These are phyloP conservation scores for Gastrodia elata DNA, from an alignment of 106 monocot species.

Conservation along the genomic window DNA sequence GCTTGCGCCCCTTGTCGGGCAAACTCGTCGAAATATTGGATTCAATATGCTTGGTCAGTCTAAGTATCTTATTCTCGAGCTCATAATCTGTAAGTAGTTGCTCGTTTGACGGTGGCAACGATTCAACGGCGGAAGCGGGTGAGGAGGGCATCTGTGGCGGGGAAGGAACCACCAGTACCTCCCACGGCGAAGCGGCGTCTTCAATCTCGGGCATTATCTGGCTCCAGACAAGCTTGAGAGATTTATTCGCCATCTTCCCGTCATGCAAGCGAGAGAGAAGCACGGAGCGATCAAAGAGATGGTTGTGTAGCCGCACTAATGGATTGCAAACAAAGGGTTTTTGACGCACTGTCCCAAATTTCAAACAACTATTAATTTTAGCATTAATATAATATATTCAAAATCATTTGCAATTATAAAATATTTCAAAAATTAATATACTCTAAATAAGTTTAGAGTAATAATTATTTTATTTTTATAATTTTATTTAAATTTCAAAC, in stretches of 20 bases:
- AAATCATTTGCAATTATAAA: no score
- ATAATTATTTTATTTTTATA: no score
- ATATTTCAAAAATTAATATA: no score
- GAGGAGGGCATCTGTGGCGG: background rate
- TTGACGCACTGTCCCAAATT: no score
- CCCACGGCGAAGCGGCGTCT: background rate
- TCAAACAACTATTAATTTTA: no score
- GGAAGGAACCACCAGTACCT: background rate
- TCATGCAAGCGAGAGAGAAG: background rate
- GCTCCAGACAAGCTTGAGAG: conserved; percentile 9
- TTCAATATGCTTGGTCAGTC: background rate
- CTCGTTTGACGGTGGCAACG: background rate
- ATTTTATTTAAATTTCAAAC: no score
- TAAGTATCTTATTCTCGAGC: conserved; percentile 16
- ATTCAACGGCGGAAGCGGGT: background rate
- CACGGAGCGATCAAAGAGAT: no score
- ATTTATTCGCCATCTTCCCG: background rate
- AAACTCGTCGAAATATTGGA: background rate
- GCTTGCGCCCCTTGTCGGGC: conserved; percentile 15
- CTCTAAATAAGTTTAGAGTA: no score
- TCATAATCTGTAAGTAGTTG: conserved; percentile 5
- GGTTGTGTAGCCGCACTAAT: no score
- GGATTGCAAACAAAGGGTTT: no score
- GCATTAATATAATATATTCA: no score
- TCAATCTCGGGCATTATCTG: background rate